Percentiles rank a stretch among this genome's conserved stretches.
Conservation (phyloP, 2,329 filamentous ascomycete species). For the Fusarium sp. region DNA sequence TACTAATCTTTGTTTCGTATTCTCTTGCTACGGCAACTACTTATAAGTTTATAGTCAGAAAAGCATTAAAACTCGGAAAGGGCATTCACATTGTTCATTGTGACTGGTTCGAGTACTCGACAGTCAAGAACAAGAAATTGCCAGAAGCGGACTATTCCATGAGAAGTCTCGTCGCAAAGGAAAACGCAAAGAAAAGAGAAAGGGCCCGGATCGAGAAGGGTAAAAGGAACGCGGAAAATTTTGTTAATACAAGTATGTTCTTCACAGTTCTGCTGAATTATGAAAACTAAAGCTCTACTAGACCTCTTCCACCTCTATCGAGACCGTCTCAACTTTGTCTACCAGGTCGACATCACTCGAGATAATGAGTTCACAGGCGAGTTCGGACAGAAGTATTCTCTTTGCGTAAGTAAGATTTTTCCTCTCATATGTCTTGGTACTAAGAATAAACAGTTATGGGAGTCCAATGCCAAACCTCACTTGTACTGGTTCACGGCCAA, state of each 20-base stretch:
- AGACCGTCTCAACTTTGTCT: slow-evolving; percentile 70
- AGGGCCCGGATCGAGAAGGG: slow-evolving; percentile 50
- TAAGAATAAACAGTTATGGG: slow-evolving; percentile 66
- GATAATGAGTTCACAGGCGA: slow-evolving; percentile 55
- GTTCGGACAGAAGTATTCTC: slow-evolving; percentile 65
- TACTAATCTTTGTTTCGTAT: slow-evolving; percentile 24
- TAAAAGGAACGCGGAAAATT: slow-evolving; percentile 53
- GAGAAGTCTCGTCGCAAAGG: slow-evolving; percentile 42
- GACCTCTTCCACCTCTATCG: slow-evolving; percentile 72
- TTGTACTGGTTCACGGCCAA: slow-evolving; percentile 70
- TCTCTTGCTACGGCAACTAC: background rate
- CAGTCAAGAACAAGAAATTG: slow-evolving; percentile 45
- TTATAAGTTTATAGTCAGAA: slow-evolving; percentile 46
- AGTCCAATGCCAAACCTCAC: slow-evolving; percentile 67
- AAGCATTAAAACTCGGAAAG: slow-evolving; percentile 50
- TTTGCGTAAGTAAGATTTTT: slow-evolving; percentile 61
- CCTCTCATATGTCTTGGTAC: background rate
- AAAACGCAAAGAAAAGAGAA: slow-evolving; percentile 46
- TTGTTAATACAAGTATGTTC: slow-evolving; percentile 59
- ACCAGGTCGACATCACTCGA: slow-evolving; percentile 70
- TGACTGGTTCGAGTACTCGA: slow-evolving; percentile 65
- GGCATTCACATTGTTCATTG: slow-evolving; percentile 55
- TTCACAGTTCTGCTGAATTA: background rate
- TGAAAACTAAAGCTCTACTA: slow-evolving; percentile 42
- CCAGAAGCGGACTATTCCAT: slow-evolving; percentile 56